Percentiles rank a stretch among this genome's conserved stretches.
phyloP scores from a whole-genome alignment of 257 asterid species.

The Lithospermum erythrorhizon region DNA sequence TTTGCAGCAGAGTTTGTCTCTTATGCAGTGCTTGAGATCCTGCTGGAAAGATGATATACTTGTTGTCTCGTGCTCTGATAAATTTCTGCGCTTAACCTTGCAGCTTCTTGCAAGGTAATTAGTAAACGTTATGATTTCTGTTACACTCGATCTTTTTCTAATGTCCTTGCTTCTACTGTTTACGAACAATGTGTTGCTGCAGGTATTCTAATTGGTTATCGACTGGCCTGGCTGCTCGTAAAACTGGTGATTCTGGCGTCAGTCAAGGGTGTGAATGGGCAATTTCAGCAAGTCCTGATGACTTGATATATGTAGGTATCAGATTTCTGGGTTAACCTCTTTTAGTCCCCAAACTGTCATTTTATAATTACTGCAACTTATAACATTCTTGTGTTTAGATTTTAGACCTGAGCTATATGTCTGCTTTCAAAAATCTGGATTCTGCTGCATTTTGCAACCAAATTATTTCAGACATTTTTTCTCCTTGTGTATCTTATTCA shows the following conservation, averaged over 20 bases:
- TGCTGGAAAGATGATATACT: slow-evolving; percentile 94
- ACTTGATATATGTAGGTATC: slow-evolving; percentile 63
- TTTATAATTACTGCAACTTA: too few species aligned
- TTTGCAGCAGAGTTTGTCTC: slow-evolving; percentile 69
- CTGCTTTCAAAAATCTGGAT: too few species aligned
- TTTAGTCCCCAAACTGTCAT: too few species aligned
- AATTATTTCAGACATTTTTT: too few species aligned
- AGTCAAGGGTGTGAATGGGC: slow-evolving; percentile 82
- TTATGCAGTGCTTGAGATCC: slow-evolving; percentile 77
- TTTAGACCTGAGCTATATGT: too few species aligned
- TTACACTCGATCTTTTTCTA: background rate
- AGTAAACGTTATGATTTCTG: background rate
- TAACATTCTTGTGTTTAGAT: too few species aligned
- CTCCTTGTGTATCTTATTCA: too few species aligned
- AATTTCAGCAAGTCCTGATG: slow-evolving; percentile 67
- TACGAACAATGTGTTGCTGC: slow-evolving; percentile 8
- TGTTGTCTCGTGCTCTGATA: slow-evolving; percentile 82
- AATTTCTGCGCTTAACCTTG: slow-evolving; percentile 82
- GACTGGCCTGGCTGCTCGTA: slow-evolving; percentile 69
- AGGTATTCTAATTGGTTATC: slow-evolving; percentile 88
- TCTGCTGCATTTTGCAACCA: too few species aligned
- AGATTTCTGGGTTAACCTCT: slow-evolving; percentile 2
- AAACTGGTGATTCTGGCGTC: slow-evolving; percentile 44
- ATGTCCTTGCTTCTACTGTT: background rate
- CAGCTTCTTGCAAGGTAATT: slow-evolving; percentile 88